These are phyloP conservation scores for Elsinoe arachidis DNA, from an alignment of 2,329 filamentous ascomycete genomes.

Conservation along the genomic window DNA sequence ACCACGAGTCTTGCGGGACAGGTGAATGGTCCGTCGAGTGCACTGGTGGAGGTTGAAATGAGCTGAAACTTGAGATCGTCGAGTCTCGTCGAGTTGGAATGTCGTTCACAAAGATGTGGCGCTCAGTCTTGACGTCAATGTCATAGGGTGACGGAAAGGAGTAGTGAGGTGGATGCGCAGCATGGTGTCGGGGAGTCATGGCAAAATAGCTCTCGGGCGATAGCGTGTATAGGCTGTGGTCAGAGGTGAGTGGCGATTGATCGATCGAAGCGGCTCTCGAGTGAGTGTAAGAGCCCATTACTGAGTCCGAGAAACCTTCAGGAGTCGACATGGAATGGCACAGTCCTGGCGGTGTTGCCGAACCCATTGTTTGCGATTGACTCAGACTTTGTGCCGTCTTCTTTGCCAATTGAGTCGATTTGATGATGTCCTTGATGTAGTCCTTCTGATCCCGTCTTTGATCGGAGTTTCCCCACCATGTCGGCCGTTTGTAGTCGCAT, in stretches of 20 bases:
- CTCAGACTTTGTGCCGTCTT: conserved; percentile 52
- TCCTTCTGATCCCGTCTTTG: conserved; percentile 82
- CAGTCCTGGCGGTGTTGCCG: conserved; percentile 61
- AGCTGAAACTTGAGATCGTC: conserved; percentile 84
- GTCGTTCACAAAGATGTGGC: conserved; percentile 88
- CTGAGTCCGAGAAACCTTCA: conserved; percentile 65
- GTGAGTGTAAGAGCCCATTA: conserved; percentile 44
- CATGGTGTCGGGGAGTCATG: conserved; percentile 45
- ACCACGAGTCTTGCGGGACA: conserved; percentile 58
- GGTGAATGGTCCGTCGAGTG: conserved; percentile 53
- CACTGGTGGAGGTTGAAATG: conserved; percentile 66
- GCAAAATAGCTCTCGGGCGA: conserved; percentile 50
- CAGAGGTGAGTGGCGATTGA: conserved; percentile 58
- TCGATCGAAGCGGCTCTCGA: conserved; percentile 71
- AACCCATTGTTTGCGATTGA: not conserved
- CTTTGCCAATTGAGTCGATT: conserved; percentile 88
- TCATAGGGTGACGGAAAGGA: conserved; percentile 73
- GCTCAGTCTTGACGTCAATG: conserved; percentile 90
- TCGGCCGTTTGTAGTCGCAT: conserved; percentile 93
- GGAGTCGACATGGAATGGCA: conserved; percentile 76
- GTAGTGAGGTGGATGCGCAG: conserved; percentile 40
- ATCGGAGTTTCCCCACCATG: conserved; percentile 96
- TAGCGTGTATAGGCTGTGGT: conserved; percentile 58
- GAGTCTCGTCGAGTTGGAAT: conserved; percentile 78
- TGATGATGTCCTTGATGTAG: conserved; percentile 93